phyloP scores from a whole-genome alignment of 1,284 basidiomycete species.

The Omphalotus olearius region DNA sequence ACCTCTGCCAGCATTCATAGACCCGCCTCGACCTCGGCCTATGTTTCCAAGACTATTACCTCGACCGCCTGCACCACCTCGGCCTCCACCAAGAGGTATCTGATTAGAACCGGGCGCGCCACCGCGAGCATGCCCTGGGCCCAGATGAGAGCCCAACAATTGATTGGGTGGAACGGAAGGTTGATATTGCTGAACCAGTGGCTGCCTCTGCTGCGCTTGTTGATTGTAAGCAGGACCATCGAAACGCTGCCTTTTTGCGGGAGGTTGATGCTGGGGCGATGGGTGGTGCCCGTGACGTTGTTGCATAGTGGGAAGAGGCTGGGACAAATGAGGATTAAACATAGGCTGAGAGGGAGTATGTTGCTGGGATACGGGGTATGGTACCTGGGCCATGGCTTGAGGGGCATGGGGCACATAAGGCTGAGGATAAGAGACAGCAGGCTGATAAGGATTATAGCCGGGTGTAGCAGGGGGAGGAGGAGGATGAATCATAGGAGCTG shows the following conservation, averaged over 20 bases:
- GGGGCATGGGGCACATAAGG: constrained; percentile 62
- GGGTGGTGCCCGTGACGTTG: constrained; percentile 53
- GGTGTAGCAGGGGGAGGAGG: constrained; percentile 44
- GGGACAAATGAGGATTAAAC: constrained; percentile 25
- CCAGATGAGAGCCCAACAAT: constrained; percentile 30
- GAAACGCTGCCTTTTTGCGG: constrained; percentile 81
- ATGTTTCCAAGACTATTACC: constrained; percentile 32
- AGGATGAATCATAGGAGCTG: constrained; percentile 44
- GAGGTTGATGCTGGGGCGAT: constrained; percentile 67
- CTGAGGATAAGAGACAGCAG: constrained; percentile 62
- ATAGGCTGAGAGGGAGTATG: constrained; percentile 29
- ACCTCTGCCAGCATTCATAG: constrained; percentile 35
- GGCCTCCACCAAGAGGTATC: constrained; percentile 25
- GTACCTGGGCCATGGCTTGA: constrained; percentile 39
- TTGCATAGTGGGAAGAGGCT: constrained; percentile 41
- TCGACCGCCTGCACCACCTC: constrained; percentile 27
- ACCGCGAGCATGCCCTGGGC: constrained; percentile 25
- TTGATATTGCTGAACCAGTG: constrained; percentile 40
- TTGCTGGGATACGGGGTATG: constrained; percentile 24
- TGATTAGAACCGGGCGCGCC: constrained; percentile 44
- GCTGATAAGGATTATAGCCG: constrained; percentile 74
- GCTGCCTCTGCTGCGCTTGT: constrained; percentile 39
- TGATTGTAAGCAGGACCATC: constrained; percentile 63
- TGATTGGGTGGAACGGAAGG: constrained; percentile 35
- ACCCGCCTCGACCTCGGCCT: constrained; percentile 44